Percentiles rank a stretch among this genome's conserved stretches.
These are phyloP conservation scores for Pseudogymnoascus sp. DNA, from an alignment of 2,329 filamentous ascomycete species.

Conservation along the genomic window DNA sequence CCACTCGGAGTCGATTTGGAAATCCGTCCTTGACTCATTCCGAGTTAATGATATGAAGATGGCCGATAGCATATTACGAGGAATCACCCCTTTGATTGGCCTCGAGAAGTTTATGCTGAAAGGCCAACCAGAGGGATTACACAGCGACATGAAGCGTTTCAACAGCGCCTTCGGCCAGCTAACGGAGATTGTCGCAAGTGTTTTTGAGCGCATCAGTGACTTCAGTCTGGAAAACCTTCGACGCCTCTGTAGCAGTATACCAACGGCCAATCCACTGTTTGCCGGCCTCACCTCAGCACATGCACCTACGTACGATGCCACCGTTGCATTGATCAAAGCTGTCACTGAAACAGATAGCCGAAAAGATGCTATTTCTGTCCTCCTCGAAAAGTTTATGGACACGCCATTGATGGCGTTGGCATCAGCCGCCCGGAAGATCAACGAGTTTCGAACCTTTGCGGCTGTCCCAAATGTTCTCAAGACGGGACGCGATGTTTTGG, in stretches of 20 bases:
- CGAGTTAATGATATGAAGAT: constrained; percentile 59
- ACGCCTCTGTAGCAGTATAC: constrained; percentile 35
- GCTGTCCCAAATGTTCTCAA: constrained; percentile 49
- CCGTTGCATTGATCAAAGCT: constrained; percentile 73
- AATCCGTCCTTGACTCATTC: constrained; percentile 61
- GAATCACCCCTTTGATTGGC: constrained; percentile 56
- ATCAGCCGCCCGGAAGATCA: constrained; percentile 35
- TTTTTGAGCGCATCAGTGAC: constrained; percentile 71
- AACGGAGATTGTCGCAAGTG: constrained; percentile 55
- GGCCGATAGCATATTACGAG: constrained; percentile 58
- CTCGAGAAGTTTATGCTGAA: constrained; percentile 57
- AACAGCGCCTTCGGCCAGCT: constrained; percentile 62
- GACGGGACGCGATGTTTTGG: constrained; percentile 48
- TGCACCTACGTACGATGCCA: constrained; percentile 67
- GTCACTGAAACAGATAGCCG: constrained; percentile 59
- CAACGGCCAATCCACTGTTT: constrained; percentile 63
- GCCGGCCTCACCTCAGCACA: constrained; percentile 76
- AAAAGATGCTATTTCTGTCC: constrained; percentile 39
- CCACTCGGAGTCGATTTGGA: constrained; percentile 70
- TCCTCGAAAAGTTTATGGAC: constrained; percentile 38
- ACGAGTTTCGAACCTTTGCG: constrained; percentile 40
- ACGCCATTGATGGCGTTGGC: constrained; percentile 38
- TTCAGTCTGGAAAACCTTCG: constrained; percentile 63
- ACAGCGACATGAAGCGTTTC: constrained; percentile 53
- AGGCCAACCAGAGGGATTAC: constrained; percentile 30